Evolutionary conservation across 1,284 basidiomycete genomes (phyloP).

Genomic region (Cutaneotrichosporon mucoides): DNA sequence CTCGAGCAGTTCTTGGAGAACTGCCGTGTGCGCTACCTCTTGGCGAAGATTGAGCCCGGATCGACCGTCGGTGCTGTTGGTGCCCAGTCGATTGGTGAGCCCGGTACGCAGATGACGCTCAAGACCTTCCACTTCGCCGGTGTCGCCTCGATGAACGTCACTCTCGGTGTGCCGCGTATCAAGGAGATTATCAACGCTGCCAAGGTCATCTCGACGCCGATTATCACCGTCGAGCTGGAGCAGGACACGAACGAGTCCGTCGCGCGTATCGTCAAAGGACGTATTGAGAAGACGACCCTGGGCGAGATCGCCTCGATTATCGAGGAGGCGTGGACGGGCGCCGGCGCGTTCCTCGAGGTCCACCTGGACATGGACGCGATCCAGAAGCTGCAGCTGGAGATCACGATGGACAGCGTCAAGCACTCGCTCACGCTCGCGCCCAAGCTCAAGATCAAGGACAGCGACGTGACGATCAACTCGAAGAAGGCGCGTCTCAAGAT

Average conservation of each 20-base stretch:
- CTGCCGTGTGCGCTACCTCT: slow-evolving; percentile 87
- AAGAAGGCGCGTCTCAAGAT: slow-evolving; percentile 23
- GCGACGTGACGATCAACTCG: slow-evolving; percentile 50
- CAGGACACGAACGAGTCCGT: slow-evolving; percentile 78
- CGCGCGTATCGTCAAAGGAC: slow-evolving; percentile 94
- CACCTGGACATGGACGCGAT: slow-evolving; percentile 89
- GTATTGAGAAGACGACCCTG: slow-evolving; percentile 90
- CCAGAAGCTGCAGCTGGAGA: slow-evolving; percentile 86
- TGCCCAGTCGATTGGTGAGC: slow-evolving; percentile 98
- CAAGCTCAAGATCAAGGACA: slow-evolving; percentile 89
- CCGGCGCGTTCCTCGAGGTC: slow-evolving; percentile 88
- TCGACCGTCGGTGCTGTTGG: slow-evolving; percentile 99
- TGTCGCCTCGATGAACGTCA: slow-evolving; percentile 99
- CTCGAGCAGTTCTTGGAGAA: slow-evolving; percentile 73
- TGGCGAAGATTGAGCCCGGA: slow-evolving; percentile 91
- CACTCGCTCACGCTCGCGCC: slow-evolving; percentile 81
- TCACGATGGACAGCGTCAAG: slow-evolving; percentile 89
- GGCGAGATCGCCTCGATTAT: slow-evolving; percentile 91
- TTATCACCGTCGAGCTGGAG: slow-evolving; percentile 93
- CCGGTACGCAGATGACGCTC: slow-evolving; percentile 98
- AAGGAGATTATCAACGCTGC: slow-evolving; percentile 94
- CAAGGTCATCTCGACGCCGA: slow-evolving; percentile 93
- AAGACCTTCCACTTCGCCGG: slow-evolving; percentile 99
- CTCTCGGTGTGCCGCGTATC: slow-evolving; percentile 97
- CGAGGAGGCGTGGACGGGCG: slow-evolving; percentile 92